These are phyloP conservation scores for Chrysosporium keratinophilum DNA, from an alignment of 2,329 filamentous ascomycete species.

Conservation along the genomic window DNA sequence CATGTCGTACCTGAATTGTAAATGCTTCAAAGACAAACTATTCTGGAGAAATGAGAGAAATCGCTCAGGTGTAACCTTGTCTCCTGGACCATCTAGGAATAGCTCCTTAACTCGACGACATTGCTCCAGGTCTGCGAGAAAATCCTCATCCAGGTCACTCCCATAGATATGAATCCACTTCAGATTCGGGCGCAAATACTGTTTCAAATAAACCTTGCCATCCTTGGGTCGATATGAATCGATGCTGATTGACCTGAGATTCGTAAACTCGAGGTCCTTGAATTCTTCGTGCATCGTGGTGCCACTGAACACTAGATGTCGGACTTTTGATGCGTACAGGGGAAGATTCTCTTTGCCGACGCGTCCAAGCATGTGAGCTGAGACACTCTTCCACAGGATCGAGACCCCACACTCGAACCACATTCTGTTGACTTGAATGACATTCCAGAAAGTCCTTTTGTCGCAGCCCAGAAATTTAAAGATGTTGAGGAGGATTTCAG, in stretches of 20 bases:
- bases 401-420: slow-evolving; percentile 3
- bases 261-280: slow-evolving; percentile 4
- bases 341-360: not conserved
- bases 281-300: not conserved
- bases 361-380: not conserved
- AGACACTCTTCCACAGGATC: not conserved
- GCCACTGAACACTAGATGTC: not conserved
- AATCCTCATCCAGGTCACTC: not conserved
- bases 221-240: not conserved
- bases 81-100: not conserved
- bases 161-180: not conserved
- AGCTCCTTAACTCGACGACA: slow-evolving; percentile 1
- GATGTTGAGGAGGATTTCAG: slow-evolving; percentile 1
- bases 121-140: not conserved
- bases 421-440: slow-evolving; percentile 2
- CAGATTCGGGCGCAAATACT: not conserved
- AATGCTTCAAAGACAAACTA: not conserved
- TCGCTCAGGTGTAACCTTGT: not conserved
- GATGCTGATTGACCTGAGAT: not conserved
- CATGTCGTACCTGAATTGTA: not conserved
- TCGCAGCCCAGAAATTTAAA: slow-evolving; percentile 2
- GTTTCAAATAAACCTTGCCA: not conserved
- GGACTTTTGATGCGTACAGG: slow-evolving; percentile 6
- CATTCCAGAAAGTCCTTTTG: not conserved
- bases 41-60: slow-evolving; percentile 3